phyloP scores from a whole-genome alignment of 2,329 filamentous ascomycete species.

The Emergomyces pasteurianus region DNA sequence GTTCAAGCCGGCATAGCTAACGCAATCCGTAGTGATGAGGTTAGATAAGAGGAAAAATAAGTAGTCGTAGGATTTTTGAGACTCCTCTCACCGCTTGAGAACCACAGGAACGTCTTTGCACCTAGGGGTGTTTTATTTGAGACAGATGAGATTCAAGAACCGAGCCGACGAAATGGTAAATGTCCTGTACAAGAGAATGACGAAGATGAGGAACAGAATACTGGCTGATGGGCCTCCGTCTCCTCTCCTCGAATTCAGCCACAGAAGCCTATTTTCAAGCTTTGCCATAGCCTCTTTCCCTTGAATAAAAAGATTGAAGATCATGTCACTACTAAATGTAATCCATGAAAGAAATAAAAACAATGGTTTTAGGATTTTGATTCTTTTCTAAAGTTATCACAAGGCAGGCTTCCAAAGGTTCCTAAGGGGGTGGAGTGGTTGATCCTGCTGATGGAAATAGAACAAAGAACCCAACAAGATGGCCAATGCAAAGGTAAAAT shows the following conservation, averaged over 20 bases:
- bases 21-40: background rate
- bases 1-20: too few species aligned
- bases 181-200: background rate
- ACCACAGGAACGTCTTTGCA: too few species aligned
- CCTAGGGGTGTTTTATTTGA: too few species aligned
- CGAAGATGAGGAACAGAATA: background rate
- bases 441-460: background rate
- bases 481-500: background rate
- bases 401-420: background rate
- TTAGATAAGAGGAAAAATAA: background rate
- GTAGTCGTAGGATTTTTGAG: background rate
- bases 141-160: too few species aligned
- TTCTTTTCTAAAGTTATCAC: background rate
- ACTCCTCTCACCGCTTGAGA: too few species aligned
- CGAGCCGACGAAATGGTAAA: background rate
- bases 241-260: background rate
- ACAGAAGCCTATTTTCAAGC: background rate
- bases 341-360: background rate
- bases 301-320: background rate
- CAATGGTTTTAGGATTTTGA: background rate
- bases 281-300: background rate
- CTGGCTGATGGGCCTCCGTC: background rate
- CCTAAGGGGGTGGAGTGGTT: background rate
- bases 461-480: background rate
- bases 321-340: background rate